These are phyloP conservation scores for Cladophialophora psammophila DNA, from an alignment of 2,329 filamentous ascomycete genomes.

Conservation along the genomic window DNA sequence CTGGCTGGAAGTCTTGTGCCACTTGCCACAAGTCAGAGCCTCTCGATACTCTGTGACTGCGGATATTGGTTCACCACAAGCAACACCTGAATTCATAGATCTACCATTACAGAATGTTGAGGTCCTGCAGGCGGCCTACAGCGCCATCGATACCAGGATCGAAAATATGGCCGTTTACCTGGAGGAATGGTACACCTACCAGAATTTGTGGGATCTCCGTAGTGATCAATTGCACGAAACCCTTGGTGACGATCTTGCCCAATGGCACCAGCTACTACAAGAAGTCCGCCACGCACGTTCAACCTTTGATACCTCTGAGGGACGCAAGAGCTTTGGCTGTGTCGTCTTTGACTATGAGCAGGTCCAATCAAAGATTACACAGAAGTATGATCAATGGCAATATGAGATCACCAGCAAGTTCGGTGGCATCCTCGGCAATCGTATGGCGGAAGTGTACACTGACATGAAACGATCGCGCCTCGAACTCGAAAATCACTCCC, in stretches of 20 bases:
- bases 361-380: conserved; percentile 97
- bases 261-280: conserved; percentile 94
- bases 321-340: conserved; percentile 90
- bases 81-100: conserved; percentile 78
- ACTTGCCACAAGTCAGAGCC: conserved; percentile 91
- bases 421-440: conserved; percentile 82
- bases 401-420: conserved; percentile 96
- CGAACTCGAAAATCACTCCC: conserved; percentile 87
- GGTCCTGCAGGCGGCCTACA: conserved; percentile 80
- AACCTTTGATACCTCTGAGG: conserved; percentile 97
- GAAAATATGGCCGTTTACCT: conserved; percentile 83
- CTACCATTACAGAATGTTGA: conserved; percentile 84
- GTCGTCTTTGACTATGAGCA: conserved; percentile 97
- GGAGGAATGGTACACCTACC: conserved; percentile 98
- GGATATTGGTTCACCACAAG: conserved; percentile 64
- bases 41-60: conserved; percentile 92
- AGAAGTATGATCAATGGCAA: conserved; percentile 99
- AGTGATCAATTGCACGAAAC: conserved; percentile 94
- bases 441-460: conserved; percentile 89
- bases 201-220: conserved; percentile 97
- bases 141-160: conserved; percentile 82
- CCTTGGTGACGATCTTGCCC: conserved; percentile 86
- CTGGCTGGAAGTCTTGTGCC: conserved; percentile 92
- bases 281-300: conserved; percentile 94
- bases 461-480: conserved; percentile 90